A percentile compares a stretch with the other conserved stretches of the same genome.
Evolutionary conservation across 345 rosid species (phyloP).

Genomic region (Euclidium syriacum): DNA sequence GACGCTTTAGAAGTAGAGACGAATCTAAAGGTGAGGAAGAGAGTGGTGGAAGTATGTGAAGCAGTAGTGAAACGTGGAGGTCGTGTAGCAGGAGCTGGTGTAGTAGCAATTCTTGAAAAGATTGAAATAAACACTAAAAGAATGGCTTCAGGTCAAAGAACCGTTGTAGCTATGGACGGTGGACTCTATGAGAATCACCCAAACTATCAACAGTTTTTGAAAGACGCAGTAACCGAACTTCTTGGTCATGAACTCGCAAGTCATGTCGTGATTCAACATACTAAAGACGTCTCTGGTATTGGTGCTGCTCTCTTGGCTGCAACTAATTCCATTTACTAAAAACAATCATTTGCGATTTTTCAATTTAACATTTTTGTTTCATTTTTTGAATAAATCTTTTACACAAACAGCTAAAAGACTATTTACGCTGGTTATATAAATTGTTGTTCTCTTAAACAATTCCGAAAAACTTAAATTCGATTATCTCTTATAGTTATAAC

Average conservation of each 20-base stretch:
- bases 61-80: slow-evolving; percentile 68
- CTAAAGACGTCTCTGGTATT: slow-evolving; percentile 82
- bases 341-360: no score
- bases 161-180: slow-evolving; percentile 87
- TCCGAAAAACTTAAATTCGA: no score
- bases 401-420: neutral
- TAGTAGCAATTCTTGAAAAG: slow-evolving; percentile 79
- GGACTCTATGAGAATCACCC: slow-evolving; percentile 71
- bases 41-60: slow-evolving; percentile 54
- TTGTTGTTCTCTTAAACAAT: no score
- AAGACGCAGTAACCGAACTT: slow-evolving; percentile 60
- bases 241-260: slow-evolving; percentile 49
- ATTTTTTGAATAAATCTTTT: no score
- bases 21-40: slow-evolving; percentile 41
- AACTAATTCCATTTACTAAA: slow-evolving; percentile 62
- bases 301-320: slow-evolving; percentile 94
- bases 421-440: no score
- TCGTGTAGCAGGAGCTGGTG: slow-evolving; percentile 82
- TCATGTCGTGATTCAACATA: slow-evolving; percentile 54
- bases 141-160: slow-evolving; percentile 45
- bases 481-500: no score
- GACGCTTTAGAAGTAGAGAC: slow-evolving; percentile 50
- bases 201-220: slow-evolving; percentile 58
- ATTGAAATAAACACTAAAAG: slow-evolving; percentile 65
- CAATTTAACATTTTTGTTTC: no score